These are phyloP conservation scores for Aureobasidium vineae DNA, from an alignment of 2,329 filamentous ascomycete genomes.

Conservation along the genomic window DNA sequence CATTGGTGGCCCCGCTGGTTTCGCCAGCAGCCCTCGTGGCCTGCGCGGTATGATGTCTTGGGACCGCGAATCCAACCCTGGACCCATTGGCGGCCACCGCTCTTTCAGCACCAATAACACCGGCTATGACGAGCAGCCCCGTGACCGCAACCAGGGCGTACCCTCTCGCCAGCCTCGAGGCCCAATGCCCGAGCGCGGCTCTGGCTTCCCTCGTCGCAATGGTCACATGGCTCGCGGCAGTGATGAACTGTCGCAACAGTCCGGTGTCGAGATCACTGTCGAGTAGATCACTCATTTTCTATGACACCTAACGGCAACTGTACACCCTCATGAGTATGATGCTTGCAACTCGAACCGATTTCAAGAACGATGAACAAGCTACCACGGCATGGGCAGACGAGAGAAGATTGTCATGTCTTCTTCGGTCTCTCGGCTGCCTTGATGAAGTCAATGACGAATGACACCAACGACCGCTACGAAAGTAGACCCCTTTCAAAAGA, in stretches of 20 bases:
- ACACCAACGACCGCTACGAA: conserved; percentile 31
- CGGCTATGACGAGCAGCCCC: conserved; percentile 56
- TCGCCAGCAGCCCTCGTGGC: conserved; percentile 57
- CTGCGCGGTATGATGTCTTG: conserved; percentile 61
- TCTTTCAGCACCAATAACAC: conserved; percentile 59
- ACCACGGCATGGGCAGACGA: conserved; percentile 27
- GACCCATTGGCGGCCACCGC: conserved; percentile 63
- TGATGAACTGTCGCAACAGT: conserved; percentile 60
- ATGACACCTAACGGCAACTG: conserved; percentile 26
- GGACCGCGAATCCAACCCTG: conserved; percentile 56
- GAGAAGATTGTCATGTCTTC: conserved; percentile 21
- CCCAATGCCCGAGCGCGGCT: conserved; percentile 58
- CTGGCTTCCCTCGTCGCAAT: conserved; percentile 59
- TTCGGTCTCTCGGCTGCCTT: conserved; percentile 27
- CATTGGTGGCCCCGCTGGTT: conserved; percentile 49
- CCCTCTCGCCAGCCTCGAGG: conserved; percentile 63
- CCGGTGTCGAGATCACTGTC: conserved; percentile 61
- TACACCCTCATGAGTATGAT: conserved; percentile 27
- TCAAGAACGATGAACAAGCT: conserved; percentile 23
- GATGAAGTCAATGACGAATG: conserved; percentile 32
- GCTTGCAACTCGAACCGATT: conserved; percentile 27
- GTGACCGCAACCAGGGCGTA: conserved; percentile 48
- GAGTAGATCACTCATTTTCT: conserved; percentile 46
- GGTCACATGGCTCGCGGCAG: conserved; percentile 62
- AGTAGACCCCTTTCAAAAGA: conserved; percentile 30